Evolutionary conservation across 176 grass and related monocot species (phyloP), one percentile per base, ranked within the genome.

Genomic region (Aegilops bicornis): DNA sequence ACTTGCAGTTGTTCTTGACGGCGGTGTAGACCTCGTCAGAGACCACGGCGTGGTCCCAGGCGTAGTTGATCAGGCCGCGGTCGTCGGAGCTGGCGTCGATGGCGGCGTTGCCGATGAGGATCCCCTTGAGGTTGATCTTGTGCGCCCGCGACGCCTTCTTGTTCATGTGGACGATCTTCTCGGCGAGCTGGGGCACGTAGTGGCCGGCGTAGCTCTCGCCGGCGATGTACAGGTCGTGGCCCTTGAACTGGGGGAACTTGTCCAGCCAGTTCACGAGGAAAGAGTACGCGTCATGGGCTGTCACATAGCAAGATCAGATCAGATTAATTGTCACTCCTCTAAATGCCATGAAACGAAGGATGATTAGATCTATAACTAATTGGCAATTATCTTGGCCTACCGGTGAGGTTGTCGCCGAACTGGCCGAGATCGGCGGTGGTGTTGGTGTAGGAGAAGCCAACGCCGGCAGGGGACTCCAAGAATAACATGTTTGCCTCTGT

Each of bases 211-310:
- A 95, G 79, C 93, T 98, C 86, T 98, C 96, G 56, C 96, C 96
- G 72, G 84, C 22, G 35, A 98, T 79, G 91, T 94, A 98, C 25
- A 98, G 91, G n/a, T 94, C 90, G 78, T 94, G 90, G 39, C 86
- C 76, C 58, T 88, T 95, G 64, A 85, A 98, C 79, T 95, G 96
- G 1, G 96, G 96, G 79, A 98, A 98, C 64, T 82, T 91, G 65
- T 98, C 83, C 24, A 98, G 77, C 96, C 96, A 98, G 71, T 98
- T 98, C 65, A 98, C 78, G n/a, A 98, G 79, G 83, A 98, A 98
- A 4, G 37, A 12, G 60, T 96, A 90, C 0, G 93, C 84, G 64
- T 98, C 96, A 17, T 86, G 85, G 27, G 96, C 96, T 97, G 32
- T 33, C 60, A 16, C 3, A 54, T 29, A 10, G n/a, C 60, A 62